A percentile compares a stretch with the other conserved stretches of the same genome.
Conservation (phyloP, 2,329 filamentous ascomycete species). For the Chaetothyriales sp. region DNA sequence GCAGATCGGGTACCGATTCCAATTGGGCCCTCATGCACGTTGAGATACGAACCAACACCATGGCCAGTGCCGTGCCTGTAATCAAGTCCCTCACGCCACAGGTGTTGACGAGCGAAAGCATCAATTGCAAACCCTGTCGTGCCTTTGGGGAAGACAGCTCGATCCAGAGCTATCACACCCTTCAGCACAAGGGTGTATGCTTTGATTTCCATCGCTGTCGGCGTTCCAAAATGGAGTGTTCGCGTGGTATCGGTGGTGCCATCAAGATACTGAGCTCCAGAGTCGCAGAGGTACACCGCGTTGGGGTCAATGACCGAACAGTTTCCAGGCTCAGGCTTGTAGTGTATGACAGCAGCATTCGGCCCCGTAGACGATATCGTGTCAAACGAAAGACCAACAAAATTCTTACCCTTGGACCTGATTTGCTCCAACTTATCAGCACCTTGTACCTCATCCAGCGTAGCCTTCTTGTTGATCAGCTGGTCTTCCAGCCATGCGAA, state of each 20-base stretch:
- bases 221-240: constrained; percentile 79
- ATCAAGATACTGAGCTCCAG: constrained; percentile 88
- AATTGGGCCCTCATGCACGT: constrained; percentile 94
- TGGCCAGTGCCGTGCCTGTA: constrained; percentile 95
- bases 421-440: constrained; percentile 71
- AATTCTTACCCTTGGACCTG: constrained; percentile 49
- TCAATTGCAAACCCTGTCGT: constrained; percentile 90
- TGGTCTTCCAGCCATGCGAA: constrained; percentile 96
- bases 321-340: constrained; percentile 68
- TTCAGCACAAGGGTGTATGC: constrained; percentile 91
- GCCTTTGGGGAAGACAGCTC: constrained; percentile 80
- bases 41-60: constrained; percentile 85
- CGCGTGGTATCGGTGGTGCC: constrained; percentile 93
- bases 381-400: constrained; percentile 80
- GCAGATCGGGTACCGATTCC: constrained; percentile 86
- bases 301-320: constrained; percentile 74
- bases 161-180: constrained; percentile 78
- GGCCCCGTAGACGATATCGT: constrained; percentile 91
- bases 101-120: constrained; percentile 68
- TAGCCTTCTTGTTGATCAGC: constrained; percentile 54
- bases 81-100: constrained; percentile 87
- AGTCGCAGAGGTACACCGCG: constrained; percentile 87
- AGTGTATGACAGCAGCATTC: constrained; percentile 91
- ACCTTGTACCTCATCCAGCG: constrained; percentile 75
- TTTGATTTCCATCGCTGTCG: constrained; percentile 67